Base-by-base conservation (phyloP, 306 rosid species). In the Echinosophora koreensis region DNA sequence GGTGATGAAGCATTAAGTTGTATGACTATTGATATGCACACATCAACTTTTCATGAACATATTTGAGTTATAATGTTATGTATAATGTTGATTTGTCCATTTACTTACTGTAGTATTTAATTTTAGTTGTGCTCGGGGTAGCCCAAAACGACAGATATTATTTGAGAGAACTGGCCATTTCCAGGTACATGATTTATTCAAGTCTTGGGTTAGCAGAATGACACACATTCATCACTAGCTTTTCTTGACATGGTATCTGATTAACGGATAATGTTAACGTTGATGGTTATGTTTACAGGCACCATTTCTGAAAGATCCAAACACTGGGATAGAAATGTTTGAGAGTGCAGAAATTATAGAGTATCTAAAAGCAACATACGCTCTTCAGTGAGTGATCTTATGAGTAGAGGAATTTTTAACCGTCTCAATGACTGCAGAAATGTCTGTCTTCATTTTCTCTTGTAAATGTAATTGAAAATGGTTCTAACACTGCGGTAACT, bases 291-390 rank as follows among this genome's bases (percentile, higher is more conserved):
- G 80, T 79, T 76, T 63, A 61, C 91, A 96, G 99, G 98, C 85
- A 37, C 98, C 99, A 27, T 93, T 79, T 82, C 69, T 96, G 76
- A 94, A 88, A 84, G 99, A 93, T 91, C 98, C 98, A 37, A 96
- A 96, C 87, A 96, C 99, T 3, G 99, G 98, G 52, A 83, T 96
- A 79, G 83, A 83, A 73, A 96, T 93, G 99, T 96, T 87, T 71
- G 99, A 96, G 80, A 96, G 99, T 85, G 98, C 98, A 35, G 99
- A 96, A 47, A 93, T 96, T 70, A 70, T 86, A 32, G 98, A 96
- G 59, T 96, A 96, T 84, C 80, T 96, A 44, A 84, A 50, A 85
- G 90, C 96, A 73, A 96, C 96, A 9, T 96, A 96, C 66, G 93
- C 97, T 73, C 91, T 87, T 76, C 66, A 78, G 49, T 81, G 66